Evolutionary conservation across 352 stramenopile species (phyloP), one percentile per base, ranked within the genome.

Genomic region (Pythium coloratum): DNA sequence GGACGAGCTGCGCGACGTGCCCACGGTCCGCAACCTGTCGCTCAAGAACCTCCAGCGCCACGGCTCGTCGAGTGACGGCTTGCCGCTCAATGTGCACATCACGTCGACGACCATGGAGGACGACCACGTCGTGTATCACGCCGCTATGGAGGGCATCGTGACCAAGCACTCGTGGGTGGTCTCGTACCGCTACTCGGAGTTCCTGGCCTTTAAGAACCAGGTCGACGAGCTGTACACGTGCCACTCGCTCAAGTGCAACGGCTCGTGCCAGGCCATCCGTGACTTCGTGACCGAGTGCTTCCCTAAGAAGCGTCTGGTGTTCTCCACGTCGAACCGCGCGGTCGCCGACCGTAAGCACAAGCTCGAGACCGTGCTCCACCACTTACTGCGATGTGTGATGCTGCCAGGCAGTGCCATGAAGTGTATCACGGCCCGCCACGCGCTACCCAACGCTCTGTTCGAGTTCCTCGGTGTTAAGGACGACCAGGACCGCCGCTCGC

Each of bases 361-460:
- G 59, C 73, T 89, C 26, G 78, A 91, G 69, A 84, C 78, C 54
- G 75, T 91, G 59, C 70, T 91, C 64, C 67, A 85, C 62, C 78
- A 91, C 58, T 67, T 90, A 47, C 71, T 91, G 33, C 83, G 83
- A 3, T 88, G 79, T 59, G 75, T 86, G n/a, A 59, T 91, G 36
- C 72, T 89, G 7, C 80, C 81, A 8, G 81, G 83, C 0, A 90
- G 78, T 54, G 80, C 83, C 32, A 91, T 91, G 83, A 89, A 84
- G 70, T 91, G 83, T 51, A 66, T 76, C 46, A 66, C 73, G 28
- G 81, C 81, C 7, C 81, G 83, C 30, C 77, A 76, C 38, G 64
- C 72, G 3, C 73, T 91, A 9, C 78, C 83, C 4, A 56, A n/a
- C 16, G 73, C 85, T 49, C 57, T 91, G 33, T 90, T 89, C 56